phyloP scores from a whole-genome alignment of 306 rosid genomes.

The Dicorynia guianensis region DNA sequence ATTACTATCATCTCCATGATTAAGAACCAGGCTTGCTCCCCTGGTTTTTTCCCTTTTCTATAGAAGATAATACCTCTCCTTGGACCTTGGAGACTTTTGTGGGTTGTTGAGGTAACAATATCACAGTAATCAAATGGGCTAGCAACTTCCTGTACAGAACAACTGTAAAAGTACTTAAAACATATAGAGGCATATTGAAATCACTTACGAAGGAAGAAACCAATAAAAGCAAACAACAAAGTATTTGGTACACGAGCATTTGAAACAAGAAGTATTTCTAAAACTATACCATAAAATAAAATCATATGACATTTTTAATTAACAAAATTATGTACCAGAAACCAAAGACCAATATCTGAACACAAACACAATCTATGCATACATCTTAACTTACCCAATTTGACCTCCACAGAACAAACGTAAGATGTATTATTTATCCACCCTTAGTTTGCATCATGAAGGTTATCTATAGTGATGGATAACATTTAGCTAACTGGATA shows the following conservation, averaged over 20 bases:
- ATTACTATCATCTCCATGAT: conserved; percentile 56
- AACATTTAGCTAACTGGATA: neutral
- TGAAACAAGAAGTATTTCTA: conserved; percentile 22
- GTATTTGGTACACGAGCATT: conserved; percentile 25
- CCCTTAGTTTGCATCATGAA: neutral
- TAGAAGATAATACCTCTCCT: conserved; percentile 89
- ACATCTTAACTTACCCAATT: neutral
- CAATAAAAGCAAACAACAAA: conserved; percentile 5
- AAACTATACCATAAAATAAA: conserved; percentile 15
- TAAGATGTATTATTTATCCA: neutral
- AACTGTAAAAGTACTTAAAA: conserved; percentile 28
- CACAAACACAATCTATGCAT: neutral
- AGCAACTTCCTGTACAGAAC: conserved; percentile 61
- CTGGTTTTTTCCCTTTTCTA: conserved; percentile 67
- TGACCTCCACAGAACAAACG: neutral
- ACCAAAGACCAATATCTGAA: conserved; percentile 6
- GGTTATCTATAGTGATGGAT: neutral
- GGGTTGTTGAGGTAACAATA: conserved; percentile 84
- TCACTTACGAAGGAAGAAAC: neutral
- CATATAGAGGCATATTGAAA: conserved; percentile 9
- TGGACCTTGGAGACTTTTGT: conserved; percentile 92
- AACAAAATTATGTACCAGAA: conserved; percentile 7
- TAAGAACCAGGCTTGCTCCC: conserved; percentile 58
- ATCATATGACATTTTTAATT: neutral
- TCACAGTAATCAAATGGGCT: conserved; percentile 84